A percentile compares a stretch with the other conserved stretches of the same genome.
Evolutionary conservation across 73 alveolate genomes (phyloP).

Genomic region (Paramecium sexaurelia): DNA sequence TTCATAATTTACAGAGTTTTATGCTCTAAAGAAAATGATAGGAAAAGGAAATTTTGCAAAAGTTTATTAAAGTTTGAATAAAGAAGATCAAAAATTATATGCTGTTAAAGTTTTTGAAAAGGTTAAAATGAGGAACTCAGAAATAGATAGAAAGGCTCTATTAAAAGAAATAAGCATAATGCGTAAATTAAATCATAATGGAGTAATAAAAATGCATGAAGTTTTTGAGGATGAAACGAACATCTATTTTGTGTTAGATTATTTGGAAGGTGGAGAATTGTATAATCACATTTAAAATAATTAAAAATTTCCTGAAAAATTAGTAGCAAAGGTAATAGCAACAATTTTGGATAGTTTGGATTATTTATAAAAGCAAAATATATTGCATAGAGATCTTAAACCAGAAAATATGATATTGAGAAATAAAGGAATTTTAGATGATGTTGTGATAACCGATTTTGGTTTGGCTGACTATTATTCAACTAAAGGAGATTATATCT

Average conservation of each 20-base stretch:
- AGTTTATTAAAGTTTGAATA: conserved; percentile 28
- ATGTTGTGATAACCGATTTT: conserved; percentile 67
- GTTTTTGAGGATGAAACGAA: conserved; percentile 70
- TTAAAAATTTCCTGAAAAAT: conserved; percentile 64
- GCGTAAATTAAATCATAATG: conserved; percentile 58
- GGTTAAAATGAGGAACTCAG: background rate
- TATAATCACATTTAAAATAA: conserved; percentile 63
- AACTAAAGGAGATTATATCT: conserved; percentile 48
- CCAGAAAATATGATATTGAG: conserved; percentile 72
- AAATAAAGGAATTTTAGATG: conserved; percentile 30
- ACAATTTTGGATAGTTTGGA: conserved; percentile 53
- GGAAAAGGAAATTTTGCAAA: conserved; percentile 48
- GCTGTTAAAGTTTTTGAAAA: conserved; percentile 64
- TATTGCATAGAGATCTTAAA: conserved; percentile 68
- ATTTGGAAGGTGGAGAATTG: conserved; percentile 74
- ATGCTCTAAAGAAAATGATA: background rate
- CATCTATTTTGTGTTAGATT: conserved; percentile 73
- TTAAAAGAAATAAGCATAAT: conserved; percentile 63
- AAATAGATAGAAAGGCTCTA: conserved; percentile 10
- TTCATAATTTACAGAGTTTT: background rate
- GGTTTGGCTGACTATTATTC: conserved; percentile 76
- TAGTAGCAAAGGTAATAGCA: conserved; percentile 54
- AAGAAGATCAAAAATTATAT: conserved; percentile 14
- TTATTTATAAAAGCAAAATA: conserved; percentile 33
- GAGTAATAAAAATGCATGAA: conserved; percentile 62